A percentile compares a stretch with the other conserved stretches of the same genome.
Conservation (phyloP, 768 basidiomycete species). For the Suillus lakei region DNA sequence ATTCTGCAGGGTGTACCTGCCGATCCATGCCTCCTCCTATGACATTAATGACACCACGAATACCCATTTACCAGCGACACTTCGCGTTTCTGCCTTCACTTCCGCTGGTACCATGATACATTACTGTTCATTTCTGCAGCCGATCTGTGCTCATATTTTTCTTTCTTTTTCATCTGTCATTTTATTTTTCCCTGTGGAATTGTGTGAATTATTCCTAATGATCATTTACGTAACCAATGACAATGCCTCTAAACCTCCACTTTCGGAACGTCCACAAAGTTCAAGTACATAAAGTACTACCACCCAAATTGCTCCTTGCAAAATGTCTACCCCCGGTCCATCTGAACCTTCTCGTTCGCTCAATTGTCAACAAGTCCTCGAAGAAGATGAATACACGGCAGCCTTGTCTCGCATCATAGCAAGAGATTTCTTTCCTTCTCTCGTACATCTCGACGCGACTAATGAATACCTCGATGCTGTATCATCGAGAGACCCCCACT, state of each 20-base stretch:
- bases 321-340: slow-evolving; percentile 38
- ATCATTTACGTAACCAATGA: slow-evolving; percentile 8
- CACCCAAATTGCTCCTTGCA: not conserved
- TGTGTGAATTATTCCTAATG: slow-evolving; percentile 14
- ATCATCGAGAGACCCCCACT: slow-evolving; percentile 71
- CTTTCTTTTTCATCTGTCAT: slow-evolving; percentile 3
- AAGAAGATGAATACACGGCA: slow-evolving; percentile 95
- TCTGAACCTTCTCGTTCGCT: slow-evolving; percentile 56
- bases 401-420: slow-evolving; percentile 92
- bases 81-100: slow-evolving; percentile 3
- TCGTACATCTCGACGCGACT: slow-evolving; percentile 87
- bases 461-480: slow-evolving; percentile 86
- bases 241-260: not conserved
- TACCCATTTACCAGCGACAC: slow-evolving; percentile 10
- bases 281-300: not conserved
- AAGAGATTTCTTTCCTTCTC: slow-evolving; percentile 96
- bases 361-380: slow-evolving; percentile 72
- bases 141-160: not conserved
- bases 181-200: slow-evolving; percentile 11
- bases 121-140: slow-evolving; percentile 8
- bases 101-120: slow-evolving; percentile 10
- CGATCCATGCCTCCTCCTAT: slow-evolving; percentile 25
- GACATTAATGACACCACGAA: slow-evolving; percentile 26
- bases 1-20: slow-evolving; percentile 18
- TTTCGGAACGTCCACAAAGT: not conserved